Conservation (phyloP, 148 eudicot genomes). For the Gaultheria prostrata region DNA sequence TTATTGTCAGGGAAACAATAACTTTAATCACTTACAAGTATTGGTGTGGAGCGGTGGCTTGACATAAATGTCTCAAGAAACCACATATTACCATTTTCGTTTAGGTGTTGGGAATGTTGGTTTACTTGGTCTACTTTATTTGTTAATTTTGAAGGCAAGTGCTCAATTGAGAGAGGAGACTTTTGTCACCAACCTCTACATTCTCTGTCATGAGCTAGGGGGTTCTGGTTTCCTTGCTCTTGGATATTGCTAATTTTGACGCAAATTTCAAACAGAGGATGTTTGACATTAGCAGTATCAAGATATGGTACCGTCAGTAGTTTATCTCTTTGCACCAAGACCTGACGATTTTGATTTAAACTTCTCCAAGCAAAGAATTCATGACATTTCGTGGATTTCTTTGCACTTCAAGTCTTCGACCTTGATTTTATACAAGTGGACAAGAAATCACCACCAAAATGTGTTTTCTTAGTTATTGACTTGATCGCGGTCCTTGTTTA, state of each 20-base stretch:
- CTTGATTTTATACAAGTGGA: background rate
- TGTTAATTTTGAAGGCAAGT: background rate
- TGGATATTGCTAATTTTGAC: background rate
- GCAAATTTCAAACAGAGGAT: background rate
- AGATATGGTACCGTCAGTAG: background rate
- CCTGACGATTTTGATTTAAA: background rate
- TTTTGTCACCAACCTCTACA: background rate
- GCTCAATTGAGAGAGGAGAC: background rate
- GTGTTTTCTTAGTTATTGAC: background rate
- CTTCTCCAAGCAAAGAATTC: background rate
- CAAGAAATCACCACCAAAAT: background rate
- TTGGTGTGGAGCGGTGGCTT: conserved; percentile 1
- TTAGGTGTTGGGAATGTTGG: background rate
- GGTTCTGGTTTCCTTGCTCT: background rate
- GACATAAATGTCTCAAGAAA: background rate
- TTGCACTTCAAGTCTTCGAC: conserved; percentile 1
- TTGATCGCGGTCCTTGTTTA: background rate
- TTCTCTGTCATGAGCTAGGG: background rate
- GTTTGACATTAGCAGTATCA: background rate
- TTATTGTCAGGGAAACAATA: background rate
- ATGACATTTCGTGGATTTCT: background rate
- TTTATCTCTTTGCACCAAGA: background rate
- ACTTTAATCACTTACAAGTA: background rate
- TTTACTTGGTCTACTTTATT: background rate
- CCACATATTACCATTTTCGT: background rate